Conservation (phyloP, 164 flowering plant genomes). For the Berberis thunbergii region DNA sequence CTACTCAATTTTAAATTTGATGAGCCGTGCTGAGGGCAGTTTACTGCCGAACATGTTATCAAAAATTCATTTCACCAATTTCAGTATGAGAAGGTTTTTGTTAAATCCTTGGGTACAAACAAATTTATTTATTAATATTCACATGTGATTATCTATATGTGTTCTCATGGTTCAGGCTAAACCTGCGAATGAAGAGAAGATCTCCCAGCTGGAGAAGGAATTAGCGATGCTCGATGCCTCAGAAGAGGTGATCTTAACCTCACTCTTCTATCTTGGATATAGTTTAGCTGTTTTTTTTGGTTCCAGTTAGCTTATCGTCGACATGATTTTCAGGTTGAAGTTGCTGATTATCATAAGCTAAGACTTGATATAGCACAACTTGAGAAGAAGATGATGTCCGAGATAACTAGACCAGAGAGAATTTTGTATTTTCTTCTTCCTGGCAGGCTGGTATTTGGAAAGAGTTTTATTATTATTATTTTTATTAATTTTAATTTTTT, state of each 20-base stretch:
- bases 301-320: not conserved
- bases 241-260: conserved; percentile 55
- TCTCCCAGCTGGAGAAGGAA: conserved; percentile 76
- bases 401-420: conserved; percentile 90
- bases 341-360: conserved; percentile 82
- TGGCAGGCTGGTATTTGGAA: conserved; percentile 82
- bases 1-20: conserved; percentile 82
- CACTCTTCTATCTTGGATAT: not conserved
- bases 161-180: conserved; percentile 44
- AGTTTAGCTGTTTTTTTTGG: too few species aligned
- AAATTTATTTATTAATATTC: too few species aligned
- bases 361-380: conserved; percentile 65
- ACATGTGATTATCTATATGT: not conserved
- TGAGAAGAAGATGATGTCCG: conserved; percentile 92
- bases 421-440: conserved; percentile 69
- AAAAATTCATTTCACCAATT: conserved; percentile 94
- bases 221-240: conserved; percentile 84
- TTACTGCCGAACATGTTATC: conserved; percentile 97
- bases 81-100: conserved; percentile 88
- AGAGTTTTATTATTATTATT: not conserved
- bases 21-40: conserved; percentile 98
- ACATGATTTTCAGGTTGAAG: conserved; percentile 45
- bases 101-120: not conserved
- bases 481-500: not conserved
- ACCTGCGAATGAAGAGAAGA: conserved; percentile 77